These are phyloP conservation scores for Macrolepiota albuminosa DNA, from an alignment of 768 basidiomycete genomes.

Conservation along the genomic window DNA sequence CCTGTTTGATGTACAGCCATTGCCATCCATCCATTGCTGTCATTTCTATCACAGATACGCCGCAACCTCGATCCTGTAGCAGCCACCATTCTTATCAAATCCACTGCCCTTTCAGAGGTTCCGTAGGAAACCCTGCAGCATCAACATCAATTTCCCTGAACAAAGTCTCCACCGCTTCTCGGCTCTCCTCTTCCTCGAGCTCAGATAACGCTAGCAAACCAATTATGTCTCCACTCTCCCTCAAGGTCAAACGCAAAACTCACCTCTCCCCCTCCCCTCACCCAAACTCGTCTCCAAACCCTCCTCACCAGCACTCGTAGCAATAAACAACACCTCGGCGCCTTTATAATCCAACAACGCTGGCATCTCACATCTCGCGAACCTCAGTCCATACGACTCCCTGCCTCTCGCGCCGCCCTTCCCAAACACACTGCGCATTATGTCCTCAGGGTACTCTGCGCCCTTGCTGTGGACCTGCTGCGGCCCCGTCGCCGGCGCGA, in stretches of 20 bases:
- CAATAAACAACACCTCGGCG: conserved; percentile 51
- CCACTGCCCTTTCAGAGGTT: conserved; percentile 51
- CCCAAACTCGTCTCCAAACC: conserved; percentile 47
- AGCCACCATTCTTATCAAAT: conserved; percentile 20
- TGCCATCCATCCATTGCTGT: too few species aligned
- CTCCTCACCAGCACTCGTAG: conserved; percentile 41
- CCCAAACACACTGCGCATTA: conserved; percentile 48
- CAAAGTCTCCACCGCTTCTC: conserved; percentile 33
- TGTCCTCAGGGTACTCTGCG: conserved; percentile 40
- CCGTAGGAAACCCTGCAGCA: conserved; percentile 34
- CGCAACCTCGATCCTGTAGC: too few species aligned
- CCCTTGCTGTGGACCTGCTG: conserved; percentile 27
- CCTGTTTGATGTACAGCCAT: too few species aligned
- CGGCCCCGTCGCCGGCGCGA: conserved; percentile 35
- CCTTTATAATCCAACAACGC: conserved; percentile 53
- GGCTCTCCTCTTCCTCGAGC: conserved; percentile 33
- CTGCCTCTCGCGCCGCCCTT: conserved; percentile 20
- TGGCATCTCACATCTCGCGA: conserved; percentile 44
- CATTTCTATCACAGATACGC: too few species aligned
- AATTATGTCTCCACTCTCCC: background rate
- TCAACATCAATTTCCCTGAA: conserved; percentile 44
- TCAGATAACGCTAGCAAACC: conserved; percentile 31
- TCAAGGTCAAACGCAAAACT: conserved; percentile 7
- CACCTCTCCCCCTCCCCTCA: conserved; percentile 48
- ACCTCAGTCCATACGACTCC: conserved; percentile 44